Base-by-base conservation (phyloP, 2,329 filamentous ascomycete genomes). In the Tympanopsis confertula region DNA sequence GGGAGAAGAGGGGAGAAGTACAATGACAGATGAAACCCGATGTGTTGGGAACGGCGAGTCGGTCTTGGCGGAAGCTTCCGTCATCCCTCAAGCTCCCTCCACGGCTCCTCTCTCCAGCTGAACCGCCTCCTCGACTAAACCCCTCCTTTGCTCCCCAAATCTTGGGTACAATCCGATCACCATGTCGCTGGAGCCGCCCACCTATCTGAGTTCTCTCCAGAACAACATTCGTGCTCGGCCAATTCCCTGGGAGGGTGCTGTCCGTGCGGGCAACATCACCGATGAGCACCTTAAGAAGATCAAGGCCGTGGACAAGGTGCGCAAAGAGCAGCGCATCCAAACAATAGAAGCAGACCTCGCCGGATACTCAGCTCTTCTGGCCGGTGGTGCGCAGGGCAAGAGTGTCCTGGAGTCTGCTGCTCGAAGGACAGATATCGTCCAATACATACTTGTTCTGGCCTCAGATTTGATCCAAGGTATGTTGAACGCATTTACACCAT, bases 191-290 rank as follows among this genome's bases (percentile, higher is more conserved):
- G 74, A 80, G 50, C 71, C 75, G 40, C 76, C 76, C 35, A 69
- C 70, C 40, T 81, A 81, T 55, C 71, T 82, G 47, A 69, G 67
- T 51, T 76, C 74, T 39, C 63, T 80, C 40, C 75, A 80, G 59
- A 79, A 78, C 62, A 82, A 81, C 59, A 80, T 82, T 53, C 71
- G 78, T 51, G 71, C 72, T 45, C 68, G 78, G 44, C 77, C 78
- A 47, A 81, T 82, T 56, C 78, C 76, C 44, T 82, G 78, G 78
- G 78, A 82, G 55, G 78, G 77, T 46, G 77, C 78, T 42, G 75
- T 82, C 43, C 70, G 78, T 49, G 76, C 76, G 49, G 77, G 78
- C 54, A 78, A 76, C 47, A 79, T 82, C 57, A 79, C 75, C 38
- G 78, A 82, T 42, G 68, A 72, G 41, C 76, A 82, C 52, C 65